Evolutionary conservation across 257 asterid genomes (phyloP).

Genomic region (Coffea canephora): DNA sequence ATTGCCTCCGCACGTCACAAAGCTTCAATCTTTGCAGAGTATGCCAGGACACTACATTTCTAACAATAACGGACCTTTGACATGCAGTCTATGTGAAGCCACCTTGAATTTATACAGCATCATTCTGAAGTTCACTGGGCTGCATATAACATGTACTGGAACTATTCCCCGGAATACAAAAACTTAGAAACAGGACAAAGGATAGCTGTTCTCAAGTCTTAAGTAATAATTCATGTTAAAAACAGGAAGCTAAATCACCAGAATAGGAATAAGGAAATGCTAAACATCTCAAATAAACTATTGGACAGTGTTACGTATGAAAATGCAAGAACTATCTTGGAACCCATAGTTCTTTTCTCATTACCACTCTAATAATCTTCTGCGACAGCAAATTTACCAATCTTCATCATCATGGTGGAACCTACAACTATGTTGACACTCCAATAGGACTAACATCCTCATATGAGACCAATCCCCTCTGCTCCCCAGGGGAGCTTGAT

Average conservation of each 20-base stretch:
- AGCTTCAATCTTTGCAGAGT: background rate
- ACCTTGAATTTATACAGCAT: background rate
- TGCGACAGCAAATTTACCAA: background rate
- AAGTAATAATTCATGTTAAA: background rate
- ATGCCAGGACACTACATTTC: background rate
- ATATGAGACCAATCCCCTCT: slow-evolving; percentile 73
- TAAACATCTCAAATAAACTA: background rate
- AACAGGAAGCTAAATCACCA: background rate
- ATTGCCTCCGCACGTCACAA: background rate
- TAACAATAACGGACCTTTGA: background rate
- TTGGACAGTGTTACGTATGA: background rate
- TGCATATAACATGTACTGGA: background rate
- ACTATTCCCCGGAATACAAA: background rate
- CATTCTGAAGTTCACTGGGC: background rate
- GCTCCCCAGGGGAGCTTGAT: slow-evolving; percentile 59
- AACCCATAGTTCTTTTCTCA: background rate
- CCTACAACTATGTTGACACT: slow-evolving; percentile 34
- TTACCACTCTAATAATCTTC: background rate
- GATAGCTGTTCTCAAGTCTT: background rate
- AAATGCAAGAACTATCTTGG: background rate
- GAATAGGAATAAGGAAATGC: background rate
- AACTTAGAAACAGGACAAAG: background rate
- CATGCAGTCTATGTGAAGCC: background rate
- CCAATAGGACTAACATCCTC: slow-evolving; percentile 67
- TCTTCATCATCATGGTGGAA: background rate